Conservation (phyloP, 2,329 filamentous ascomycete genomes). For the Cladophialophora bantiana region DNA sequence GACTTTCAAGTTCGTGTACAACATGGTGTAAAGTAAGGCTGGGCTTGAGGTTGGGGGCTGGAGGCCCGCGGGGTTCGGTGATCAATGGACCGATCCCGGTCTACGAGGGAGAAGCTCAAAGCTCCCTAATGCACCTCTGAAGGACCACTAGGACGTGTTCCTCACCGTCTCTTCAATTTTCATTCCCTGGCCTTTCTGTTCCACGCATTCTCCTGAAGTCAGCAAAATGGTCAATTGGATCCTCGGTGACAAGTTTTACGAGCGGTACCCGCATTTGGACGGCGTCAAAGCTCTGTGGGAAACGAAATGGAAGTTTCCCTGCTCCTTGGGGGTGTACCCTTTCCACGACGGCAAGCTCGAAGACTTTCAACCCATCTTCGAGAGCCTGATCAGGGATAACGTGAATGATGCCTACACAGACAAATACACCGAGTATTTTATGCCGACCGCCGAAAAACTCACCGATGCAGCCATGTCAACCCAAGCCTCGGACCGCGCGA, state of each 20-base stretch:
- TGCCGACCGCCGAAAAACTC: slow-evolving; percentile 66
- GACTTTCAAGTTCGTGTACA: not conserved
- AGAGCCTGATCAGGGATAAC: slow-evolving; percentile 64
- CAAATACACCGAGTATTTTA: slow-evolving; percentile 68
- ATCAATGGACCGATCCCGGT: slow-evolving; percentile 3
- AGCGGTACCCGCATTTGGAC: slow-evolving; percentile 37
- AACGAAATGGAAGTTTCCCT: slow-evolving; percentile 76
- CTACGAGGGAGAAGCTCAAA: not conserved
- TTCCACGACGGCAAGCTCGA: slow-evolving; percentile 75
- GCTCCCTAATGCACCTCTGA: not conserved
- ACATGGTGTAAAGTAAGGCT: not conserved
- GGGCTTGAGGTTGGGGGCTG: not conserved
- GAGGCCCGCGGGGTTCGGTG: not conserved
- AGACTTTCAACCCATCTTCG: slow-evolving; percentile 74
- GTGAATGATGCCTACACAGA: slow-evolving; percentile 71
- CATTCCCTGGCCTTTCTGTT: not conserved
- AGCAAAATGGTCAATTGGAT: slow-evolving; percentile 37
- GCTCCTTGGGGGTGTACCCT: slow-evolving; percentile 69
- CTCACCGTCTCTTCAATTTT: slow-evolving; percentile 16
- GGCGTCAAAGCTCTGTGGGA: slow-evolving; percentile 71
- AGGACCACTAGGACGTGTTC: not conserved
- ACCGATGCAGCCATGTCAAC: slow-evolving; percentile 60
- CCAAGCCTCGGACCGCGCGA: slow-evolving; percentile 53
- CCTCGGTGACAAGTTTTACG: slow-evolving; percentile 38
- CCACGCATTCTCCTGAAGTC: not conserved